Conservation (phyloP, 2,329 filamentous ascomycete genomes). For the Allantophomopsis cytisporea region DNA sequence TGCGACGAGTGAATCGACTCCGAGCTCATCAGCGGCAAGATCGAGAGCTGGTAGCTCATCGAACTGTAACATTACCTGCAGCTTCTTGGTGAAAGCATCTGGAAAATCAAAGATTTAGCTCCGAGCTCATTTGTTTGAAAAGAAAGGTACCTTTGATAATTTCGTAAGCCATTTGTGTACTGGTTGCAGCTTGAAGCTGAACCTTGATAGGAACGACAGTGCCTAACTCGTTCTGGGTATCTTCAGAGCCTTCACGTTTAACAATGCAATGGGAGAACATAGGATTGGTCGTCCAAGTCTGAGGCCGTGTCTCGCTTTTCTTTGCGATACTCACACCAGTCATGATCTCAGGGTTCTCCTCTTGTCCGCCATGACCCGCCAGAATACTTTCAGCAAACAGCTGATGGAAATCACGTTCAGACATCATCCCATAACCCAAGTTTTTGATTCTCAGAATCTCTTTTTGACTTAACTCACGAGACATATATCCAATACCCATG, state of each 20-base stretch:
- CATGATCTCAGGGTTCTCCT: background rate
- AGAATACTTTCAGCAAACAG: constrained; percentile 26
- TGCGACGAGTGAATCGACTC: constrained; percentile 15
- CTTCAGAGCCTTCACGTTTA: constrained; percentile 2
- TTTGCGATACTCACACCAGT: background rate
- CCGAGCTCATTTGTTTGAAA: background rate
- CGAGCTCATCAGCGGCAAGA: constrained; percentile 16
- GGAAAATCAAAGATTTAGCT: background rate
- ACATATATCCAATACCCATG: constrained; percentile 24
- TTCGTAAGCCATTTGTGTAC: background rate
- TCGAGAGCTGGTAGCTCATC: background rate
- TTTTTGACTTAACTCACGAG: constrained; percentile 1
- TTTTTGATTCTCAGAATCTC: constrained; percentile 1
- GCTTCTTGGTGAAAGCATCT: background rate
- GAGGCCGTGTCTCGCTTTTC: constrained; percentile 1
- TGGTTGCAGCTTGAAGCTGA: no score
- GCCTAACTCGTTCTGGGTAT: constrained; percentile 1
- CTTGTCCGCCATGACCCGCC: constrained; percentile 14
- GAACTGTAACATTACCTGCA: background rate
- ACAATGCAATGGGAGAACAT: constrained; percentile 11
- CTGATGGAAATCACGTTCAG: constrained; percentile 24
- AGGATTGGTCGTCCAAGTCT: constrained; percentile 13
- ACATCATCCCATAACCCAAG: constrained; percentile 1
- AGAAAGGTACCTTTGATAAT: constrained; percentile 5
- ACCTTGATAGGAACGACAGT: no score